Percentiles rank a stretch among this genome's conserved stretches.
These are phyloP conservation scores for Pichia sp. DNA, from an alignment of 1,139 yeast species.

Conservation along the genomic window DNA sequence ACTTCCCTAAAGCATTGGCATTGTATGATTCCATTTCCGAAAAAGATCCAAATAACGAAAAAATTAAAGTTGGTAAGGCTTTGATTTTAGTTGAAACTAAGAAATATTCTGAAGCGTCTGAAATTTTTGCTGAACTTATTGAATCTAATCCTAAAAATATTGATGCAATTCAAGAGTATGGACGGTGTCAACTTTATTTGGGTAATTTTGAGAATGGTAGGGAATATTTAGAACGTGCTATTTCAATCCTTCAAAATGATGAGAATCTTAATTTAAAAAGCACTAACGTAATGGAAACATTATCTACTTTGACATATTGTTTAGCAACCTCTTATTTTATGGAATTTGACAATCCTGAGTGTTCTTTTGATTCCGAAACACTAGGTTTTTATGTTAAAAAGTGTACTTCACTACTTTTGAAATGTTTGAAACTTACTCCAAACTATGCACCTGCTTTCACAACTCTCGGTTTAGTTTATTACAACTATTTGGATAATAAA, in stretches of 20 bases:
- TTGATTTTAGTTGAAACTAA: conserved; percentile 65
- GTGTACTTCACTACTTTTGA: conserved; percentile 48
- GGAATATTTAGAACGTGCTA: conserved; percentile 27
- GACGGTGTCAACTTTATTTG: conserved; percentile 69
- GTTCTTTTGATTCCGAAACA: background rate
- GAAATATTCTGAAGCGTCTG: conserved; percentile 51
- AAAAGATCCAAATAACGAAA: conserved; percentile 39
- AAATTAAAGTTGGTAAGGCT: conserved; percentile 78
- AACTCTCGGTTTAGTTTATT: conserved; percentile 66
- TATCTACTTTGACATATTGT: conserved; percentile 14
- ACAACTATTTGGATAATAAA: conserved; percentile 49
- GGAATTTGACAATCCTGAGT: conserved; percentile 9
- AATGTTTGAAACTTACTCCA: conserved; percentile 57
- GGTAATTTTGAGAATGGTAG: conserved; percentile 52
- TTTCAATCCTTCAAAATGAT: conserved; percentile 8
- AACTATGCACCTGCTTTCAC: conserved; percentile 74
- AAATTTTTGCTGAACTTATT: conserved; percentile 36
- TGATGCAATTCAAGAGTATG: conserved; percentile 61
- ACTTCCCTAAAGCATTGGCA: conserved; percentile 66
- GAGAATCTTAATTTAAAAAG: background rate
- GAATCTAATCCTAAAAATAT: conserved; percentile 45
- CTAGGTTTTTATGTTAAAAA: conserved; percentile 24
- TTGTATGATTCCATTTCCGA: conserved; percentile 59
- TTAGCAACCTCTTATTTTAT: conserved; percentile 16
- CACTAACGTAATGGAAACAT: conserved; percentile 5